These are phyloP conservation scores for Beauveria australis DNA, from an alignment of 2,329 filamentous ascomycete genomes.

Conservation along the genomic window DNA sequence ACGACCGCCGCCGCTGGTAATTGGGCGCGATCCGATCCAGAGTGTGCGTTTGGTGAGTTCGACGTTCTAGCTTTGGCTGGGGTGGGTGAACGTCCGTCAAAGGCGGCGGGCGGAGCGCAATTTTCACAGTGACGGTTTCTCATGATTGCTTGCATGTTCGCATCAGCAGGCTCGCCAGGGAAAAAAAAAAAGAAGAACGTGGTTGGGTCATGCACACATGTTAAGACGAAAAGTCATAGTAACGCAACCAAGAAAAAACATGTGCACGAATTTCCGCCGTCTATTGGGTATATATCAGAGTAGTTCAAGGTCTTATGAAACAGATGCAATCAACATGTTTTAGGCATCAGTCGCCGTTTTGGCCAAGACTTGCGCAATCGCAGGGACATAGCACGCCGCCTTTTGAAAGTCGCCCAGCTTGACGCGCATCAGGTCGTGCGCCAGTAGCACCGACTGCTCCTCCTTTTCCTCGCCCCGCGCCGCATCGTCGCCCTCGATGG, in stretches of 20 bases:
- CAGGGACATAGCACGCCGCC: slow-evolving; percentile 54
- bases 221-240: background rate
- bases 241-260: too few species aligned
- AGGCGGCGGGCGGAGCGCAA: too few species aligned
- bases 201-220: background rate
- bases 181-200: too few species aligned
- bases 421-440: slow-evolving; percentile 73
- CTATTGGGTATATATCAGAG: slow-evolving; percentile 8
- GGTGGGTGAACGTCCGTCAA: too few species aligned
- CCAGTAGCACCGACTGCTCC: slow-evolving; percentile 47
- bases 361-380: slow-evolving; percentile 44
- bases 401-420: slow-evolving; percentile 62
- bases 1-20: too few species aligned
- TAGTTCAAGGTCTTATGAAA: background rate
- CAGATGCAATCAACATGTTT: background rate
- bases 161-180: background rate
- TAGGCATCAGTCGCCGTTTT: slow-evolving; percentile 18
- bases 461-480: background rate
- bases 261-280: background rate
- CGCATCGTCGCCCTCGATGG: slow-evolving; percentile 20
- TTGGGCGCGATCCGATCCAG: too few species aligned
- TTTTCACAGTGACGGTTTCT: too few species aligned
- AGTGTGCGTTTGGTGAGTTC: background rate
- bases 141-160: background rate
- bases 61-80: too few species aligned